A percentile compares a stretch with the other conserved stretches of the same genome.
Conservation (phyloP, 2,329 filamentous ascomycete genomes). For the Penicillium sp. region DNA sequence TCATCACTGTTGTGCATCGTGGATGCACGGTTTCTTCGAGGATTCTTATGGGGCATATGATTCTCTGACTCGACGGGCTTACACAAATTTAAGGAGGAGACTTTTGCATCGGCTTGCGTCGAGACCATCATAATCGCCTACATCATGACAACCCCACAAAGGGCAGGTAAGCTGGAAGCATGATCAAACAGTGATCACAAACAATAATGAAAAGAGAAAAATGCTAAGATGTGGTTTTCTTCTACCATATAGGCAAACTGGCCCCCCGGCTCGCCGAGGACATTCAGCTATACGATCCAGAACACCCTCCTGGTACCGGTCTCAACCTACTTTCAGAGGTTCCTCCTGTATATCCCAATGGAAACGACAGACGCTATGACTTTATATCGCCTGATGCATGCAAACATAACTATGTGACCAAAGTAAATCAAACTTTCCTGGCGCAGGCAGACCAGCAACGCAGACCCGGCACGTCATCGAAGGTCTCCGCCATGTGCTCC, state of each 20-base stretch:
- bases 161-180: conserved; percentile 34
- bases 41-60: conserved; percentile 5
- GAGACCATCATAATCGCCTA: neutral
- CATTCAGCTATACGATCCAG: conserved; percentile 49
- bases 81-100: neutral
- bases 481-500: conserved; percentile 64
- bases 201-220: neutral
- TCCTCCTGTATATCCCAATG: conserved; percentile 55
- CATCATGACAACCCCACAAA: conserved; percentile 37
- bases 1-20: conserved; percentile 7
- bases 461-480: conserved; percentile 54
- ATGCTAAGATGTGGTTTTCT: conserved; percentile 8
- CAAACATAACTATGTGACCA: conserved; percentile 63
- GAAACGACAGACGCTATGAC: conserved; percentile 39
- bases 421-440: conserved; percentile 58
- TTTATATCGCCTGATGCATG: conserved; percentile 54
- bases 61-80: neutral
- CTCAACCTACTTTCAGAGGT: conserved; percentile 63
- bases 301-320: conserved; percentile 47
- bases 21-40: neutral
- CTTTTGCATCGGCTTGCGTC: neutral
- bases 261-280: conserved; percentile 54
- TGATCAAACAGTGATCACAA: neutral
- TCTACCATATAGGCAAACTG: conserved; percentile 50
- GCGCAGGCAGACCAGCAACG: conserved; percentile 46